Conservation (phyloP, 1,139 yeast species). For the Suhomyces ambrosiae region DNA sequence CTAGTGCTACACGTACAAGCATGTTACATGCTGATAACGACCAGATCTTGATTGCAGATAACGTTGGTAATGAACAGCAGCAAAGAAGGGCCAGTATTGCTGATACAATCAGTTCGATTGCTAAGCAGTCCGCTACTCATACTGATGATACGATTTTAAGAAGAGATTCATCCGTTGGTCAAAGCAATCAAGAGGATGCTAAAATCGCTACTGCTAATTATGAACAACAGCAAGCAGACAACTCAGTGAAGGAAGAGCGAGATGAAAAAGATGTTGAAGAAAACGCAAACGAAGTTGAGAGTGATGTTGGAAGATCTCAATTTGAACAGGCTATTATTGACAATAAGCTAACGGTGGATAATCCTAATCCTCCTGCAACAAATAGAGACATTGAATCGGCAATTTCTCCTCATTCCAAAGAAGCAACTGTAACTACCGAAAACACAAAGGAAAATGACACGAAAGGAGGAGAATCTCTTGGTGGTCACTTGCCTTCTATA, state of each 20-base stretch:
- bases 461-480: conserved; percentile 1
- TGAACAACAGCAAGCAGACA: not conserved
- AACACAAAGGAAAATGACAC: not conserved
- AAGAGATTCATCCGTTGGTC: conserved; percentile 10
- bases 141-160: conserved; percentile 19
- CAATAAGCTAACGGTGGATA: conserved; percentile 13
- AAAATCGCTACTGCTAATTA: not conserved
- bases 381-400: conserved; percentile 1
- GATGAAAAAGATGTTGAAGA: too few species aligned
- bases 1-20: conserved; percentile 9
- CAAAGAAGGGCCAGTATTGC: conserved; percentile 16
- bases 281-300: not conserved
- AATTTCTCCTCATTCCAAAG: conserved; percentile 7
- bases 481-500: conserved; percentile 2
- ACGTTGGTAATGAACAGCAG: not conserved
- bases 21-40: conserved; percentile 6
- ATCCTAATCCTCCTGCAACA: conserved; percentile 3
- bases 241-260: not conserved
- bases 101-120: conserved; percentile 19
- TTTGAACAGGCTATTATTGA: conserved; percentile 17
- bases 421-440: not conserved
- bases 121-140: conserved; percentile 16
- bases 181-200: not conserved
- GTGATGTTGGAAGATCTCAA: too few species aligned
- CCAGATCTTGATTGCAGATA: conserved; percentile 2